Percentiles rank a stretch among this genome's conserved stretches.
These are phyloP conservation scores for Chaetomiaceae sp. DNA, from an alignment of 2,329 filamentous ascomycete species.

Conservation along the genomic window DNA sequence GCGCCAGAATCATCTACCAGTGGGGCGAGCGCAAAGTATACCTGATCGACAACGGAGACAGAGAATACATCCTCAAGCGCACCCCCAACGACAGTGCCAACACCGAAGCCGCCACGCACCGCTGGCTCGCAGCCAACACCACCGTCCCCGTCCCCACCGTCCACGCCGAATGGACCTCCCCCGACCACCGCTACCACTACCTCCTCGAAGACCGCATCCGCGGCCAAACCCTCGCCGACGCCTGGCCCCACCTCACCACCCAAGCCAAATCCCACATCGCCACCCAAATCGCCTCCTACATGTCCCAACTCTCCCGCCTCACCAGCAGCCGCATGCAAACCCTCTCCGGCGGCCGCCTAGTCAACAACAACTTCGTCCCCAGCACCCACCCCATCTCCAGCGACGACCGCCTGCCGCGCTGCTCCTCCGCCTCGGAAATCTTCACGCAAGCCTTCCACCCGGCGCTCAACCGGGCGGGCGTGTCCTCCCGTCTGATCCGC, in stretches of 20 bases:
- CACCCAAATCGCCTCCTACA: neutral
- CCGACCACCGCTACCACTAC: neutral
- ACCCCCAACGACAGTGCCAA: neutral
- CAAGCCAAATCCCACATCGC: neutral
- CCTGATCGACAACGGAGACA: neutral
- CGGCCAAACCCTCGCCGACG: constrained; percentile 6
- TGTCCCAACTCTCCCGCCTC: constrained; percentile 2
- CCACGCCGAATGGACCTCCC: constrained; percentile 9
- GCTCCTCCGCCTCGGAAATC: constrained; percentile 2
- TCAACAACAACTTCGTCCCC: constrained; percentile 11
- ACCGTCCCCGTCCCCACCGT: constrained; percentile 6
- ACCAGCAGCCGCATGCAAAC: neutral
- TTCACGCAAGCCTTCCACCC: constrained; percentile 3
- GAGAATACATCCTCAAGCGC: constrained; percentile 5
- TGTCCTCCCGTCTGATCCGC: neutral
- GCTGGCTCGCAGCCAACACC: neutral
- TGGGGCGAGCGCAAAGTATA: constrained; percentile 1
- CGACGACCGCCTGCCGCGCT: neutral
- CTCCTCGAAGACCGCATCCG: constrained; percentile 4
- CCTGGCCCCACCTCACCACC: neutral
- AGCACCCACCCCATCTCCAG: neutral
- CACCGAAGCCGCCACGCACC: constrained; percentile 4
- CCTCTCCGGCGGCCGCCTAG: neutral
- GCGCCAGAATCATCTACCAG: neutral
- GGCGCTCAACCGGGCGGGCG: neutral